phyloP scores from a whole-genome alignment of 805 yeast genomes.

The Metschnikowia santaceciliae region DNA sequence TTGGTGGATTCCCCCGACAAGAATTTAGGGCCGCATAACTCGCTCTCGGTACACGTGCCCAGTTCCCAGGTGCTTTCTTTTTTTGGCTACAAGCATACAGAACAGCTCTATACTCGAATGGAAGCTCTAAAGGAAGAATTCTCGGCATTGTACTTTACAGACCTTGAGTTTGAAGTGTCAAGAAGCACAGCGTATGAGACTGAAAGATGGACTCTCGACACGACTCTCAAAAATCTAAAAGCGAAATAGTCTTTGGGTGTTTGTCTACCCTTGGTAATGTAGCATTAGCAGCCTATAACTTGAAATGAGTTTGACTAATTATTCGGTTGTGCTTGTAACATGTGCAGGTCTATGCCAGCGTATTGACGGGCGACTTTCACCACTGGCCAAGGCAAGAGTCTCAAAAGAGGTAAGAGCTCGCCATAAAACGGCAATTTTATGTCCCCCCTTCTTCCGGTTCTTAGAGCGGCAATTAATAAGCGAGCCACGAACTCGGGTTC shows the following conservation, averaged over 20 bases:
- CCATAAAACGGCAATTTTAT: conserved; percentile 76
- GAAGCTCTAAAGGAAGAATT: conserved; percentile 5
- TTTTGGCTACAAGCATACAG: conserved; percentile 13
- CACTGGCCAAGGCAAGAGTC: conserved; percentile 71
- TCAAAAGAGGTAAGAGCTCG: conserved; percentile 63
- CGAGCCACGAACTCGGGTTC: conserved; percentile 65
- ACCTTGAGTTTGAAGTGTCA: conserved; percentile 8
- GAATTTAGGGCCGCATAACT: conserved; percentile 3
- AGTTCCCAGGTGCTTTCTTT: conserved; percentile 7
- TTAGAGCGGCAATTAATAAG: conserved; percentile 51
- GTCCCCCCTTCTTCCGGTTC: conserved; percentile 61
- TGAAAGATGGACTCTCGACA: conserved; percentile 11
- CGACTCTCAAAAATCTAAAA: conserved; percentile 7
- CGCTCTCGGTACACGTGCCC: conserved; percentile 10
- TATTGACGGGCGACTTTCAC: conserved; percentile 49
- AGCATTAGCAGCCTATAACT: too few species aligned
- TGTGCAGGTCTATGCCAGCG: conserved; percentile 60
- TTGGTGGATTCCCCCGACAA: conserved; percentile 15
- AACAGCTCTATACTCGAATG: conserved; percentile 17
- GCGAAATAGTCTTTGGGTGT: background rate
- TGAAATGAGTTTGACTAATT: too few species aligned
- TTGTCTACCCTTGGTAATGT: background rate
- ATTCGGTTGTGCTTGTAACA: background rate
- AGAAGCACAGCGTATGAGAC: conserved; percentile 3
- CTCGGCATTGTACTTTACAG: background rate